Evolutionary conservation across 2,329 filamentous ascomycete species (phyloP), one percentile per base, ranked within the genome.

Genomic region (Aspergillus awamori): DNA sequence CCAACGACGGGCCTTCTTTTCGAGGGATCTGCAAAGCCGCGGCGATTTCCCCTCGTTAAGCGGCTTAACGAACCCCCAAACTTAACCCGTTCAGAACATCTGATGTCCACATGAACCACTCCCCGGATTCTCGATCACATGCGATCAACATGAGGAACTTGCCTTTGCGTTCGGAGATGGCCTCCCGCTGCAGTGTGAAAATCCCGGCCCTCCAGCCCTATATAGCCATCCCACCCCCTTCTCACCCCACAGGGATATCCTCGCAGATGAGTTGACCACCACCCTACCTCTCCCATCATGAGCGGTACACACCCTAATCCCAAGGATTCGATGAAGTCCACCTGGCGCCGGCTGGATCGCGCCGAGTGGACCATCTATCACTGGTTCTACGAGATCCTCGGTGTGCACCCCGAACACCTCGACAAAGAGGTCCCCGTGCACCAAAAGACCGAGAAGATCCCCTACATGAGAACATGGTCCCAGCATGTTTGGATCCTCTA

Each of bases 291-390:
- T 15, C 20, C 24, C 59, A 51, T 15, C 28, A 68, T 68, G 66
- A 63, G 49, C 47, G 41, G 52, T 22, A 47, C 39, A 33, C 48
- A 61, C 22, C 61, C 54, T 1, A 68, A 65, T 17, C 68, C 69
- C 2, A 74, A 72, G 52, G 76, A 79, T 65, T 77, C 76, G 8
- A 79, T 79, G 70, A 78, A 78, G 68, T 77, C 77, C 4, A 79
- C 77, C 7, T 79, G 77, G 77, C 72, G 72, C 4, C 45, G 39
- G 5, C 60, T 57, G 22, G 71, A 73, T 61, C 67, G 60, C 24
- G 61, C 61, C 17, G 38, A 67, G 3, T 79, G 77, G 77, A 72
- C 66, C 5, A 4, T 66, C 5, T 61, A 65, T 45, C 76, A 78
- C 61, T 73, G 67, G 69, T 58, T 76, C 10, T 65, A 76, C 26